Evolutionary conservation across 805 yeast species (phyloP).

Genomic region (Ogataea ganodermae): DNA sequence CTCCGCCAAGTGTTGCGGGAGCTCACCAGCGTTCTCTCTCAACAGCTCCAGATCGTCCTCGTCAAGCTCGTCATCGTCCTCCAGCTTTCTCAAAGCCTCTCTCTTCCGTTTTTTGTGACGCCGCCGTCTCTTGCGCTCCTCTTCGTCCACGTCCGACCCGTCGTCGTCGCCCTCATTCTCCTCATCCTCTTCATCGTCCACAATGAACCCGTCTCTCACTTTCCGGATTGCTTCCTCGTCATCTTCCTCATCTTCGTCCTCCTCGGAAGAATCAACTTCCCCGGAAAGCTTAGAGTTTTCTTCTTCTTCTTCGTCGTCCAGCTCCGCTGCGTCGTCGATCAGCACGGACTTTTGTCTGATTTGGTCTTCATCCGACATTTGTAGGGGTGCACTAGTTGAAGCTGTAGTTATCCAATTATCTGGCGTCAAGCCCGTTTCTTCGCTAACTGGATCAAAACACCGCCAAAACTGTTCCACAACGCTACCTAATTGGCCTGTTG

Average conservation of each 20-base stretch:
- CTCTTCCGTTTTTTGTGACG: conserved; percentile 45
- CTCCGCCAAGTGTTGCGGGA: conserved; percentile 41
- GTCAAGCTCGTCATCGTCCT: conserved; percentile 70
- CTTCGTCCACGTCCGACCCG: conserved; percentile 32
- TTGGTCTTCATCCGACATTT: conserved; percentile 26
- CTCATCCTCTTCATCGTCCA: conserved; percentile 84
- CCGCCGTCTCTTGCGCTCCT: conserved; percentile 34
- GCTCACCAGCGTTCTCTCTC: conserved; percentile 87
- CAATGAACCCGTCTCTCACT: conserved; percentile 90
- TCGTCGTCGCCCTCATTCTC: conserved; percentile 40
- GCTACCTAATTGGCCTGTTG: conserved; percentile 2
- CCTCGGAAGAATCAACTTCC: conserved; percentile 75
- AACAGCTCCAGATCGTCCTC: conserved; percentile 94
- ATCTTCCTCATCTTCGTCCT: conserved; percentile 82
- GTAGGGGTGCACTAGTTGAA: conserved; percentile 3
- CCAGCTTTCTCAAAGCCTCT: conserved; percentile 31
- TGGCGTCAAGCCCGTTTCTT: not conserved
- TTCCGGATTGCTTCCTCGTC: conserved; percentile 86
- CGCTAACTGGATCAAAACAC: not conserved
- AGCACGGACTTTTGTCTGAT: conserved; percentile 10
- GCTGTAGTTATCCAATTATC: conserved; percentile 1
- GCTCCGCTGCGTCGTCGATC: conserved; percentile 34
- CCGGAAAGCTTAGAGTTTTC: conserved; percentile 33
- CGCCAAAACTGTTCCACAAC: conserved; percentile 4
- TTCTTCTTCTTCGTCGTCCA: conserved; percentile 32